Conservation (phyloP, 257 asterid species). For the Handroanthus guayacan region DNA sequence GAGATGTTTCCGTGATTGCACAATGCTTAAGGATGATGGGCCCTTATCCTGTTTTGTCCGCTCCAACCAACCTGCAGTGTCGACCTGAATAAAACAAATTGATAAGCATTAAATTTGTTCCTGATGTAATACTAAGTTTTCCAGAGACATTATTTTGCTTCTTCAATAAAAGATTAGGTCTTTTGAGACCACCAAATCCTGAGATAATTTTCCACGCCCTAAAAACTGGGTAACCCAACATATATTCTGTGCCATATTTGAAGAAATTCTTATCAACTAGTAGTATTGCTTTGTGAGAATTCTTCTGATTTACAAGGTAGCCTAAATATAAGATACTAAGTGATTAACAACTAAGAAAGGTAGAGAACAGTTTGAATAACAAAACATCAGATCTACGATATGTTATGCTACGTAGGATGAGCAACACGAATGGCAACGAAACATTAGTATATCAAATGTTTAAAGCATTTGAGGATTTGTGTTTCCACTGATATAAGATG, state of each 20-base stretch:
- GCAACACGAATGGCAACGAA: not conserved
- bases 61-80: conserved; percentile 98
- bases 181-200: not conserved
- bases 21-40: conserved; percentile 88
- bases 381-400: not conserved
- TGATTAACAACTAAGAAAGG: not conserved
- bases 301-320: conserved; percentile 7
- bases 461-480: not conserved
- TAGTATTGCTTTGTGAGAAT: not conserved
- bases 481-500: conserved; percentile 9
- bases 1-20: conserved; percentile 95
- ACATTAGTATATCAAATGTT: not conserved
- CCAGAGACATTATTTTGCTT: not conserved
- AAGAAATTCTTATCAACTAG: not conserved
- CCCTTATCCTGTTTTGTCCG: conserved; percentile 95
- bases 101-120: conserved; percentile 8
- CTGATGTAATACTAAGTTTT: not conserved
- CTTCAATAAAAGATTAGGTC: not conserved
- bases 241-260: not conserved
- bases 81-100: conserved; percentile 64
- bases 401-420: not conserved
- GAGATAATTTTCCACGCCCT: not conserved
- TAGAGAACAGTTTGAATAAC: not conserved
- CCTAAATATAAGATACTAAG: conserved; percentile 7
- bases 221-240: not conserved